Conservation (phyloP, 1,284 basidiomycete species). For the Ustilago sp. region DNA sequence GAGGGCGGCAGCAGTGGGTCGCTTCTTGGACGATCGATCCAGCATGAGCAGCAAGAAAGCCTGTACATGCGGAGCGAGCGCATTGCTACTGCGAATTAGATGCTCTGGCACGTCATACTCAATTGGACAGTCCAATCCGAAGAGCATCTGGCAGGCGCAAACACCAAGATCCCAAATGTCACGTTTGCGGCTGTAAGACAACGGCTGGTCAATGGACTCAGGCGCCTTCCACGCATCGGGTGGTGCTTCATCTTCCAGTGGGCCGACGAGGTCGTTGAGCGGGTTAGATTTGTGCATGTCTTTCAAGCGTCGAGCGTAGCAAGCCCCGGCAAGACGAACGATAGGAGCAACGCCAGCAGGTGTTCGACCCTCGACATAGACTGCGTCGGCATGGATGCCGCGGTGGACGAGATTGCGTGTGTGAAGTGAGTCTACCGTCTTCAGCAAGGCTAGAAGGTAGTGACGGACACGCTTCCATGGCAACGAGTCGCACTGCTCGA, state of each 20-base stretch:
- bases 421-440: conserved; percentile 62
- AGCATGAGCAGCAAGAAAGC: conserved; percentile 56
- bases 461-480: conserved; percentile 57
- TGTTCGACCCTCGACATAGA: conserved; percentile 42
- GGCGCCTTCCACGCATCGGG: conserved; percentile 63
- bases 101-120: conserved; percentile 54
- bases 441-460: conserved; percentile 54
- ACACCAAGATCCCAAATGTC: conserved; percentile 68
- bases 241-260: conserved; percentile 20
- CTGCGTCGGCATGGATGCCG: conserved; percentile 41
- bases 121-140: conserved; percentile 52
- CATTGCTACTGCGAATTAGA: conserved; percentile 29
- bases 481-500: conserved; percentile 55
- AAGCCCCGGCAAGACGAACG: conserved; percentile 45
- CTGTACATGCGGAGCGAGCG: conserved; percentile 40
- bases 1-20: conserved; percentile 49
- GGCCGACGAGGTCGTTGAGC: conserved; percentile 42
- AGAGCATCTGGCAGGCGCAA: conserved; percentile 64
- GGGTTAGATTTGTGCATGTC: conserved; percentile 65
- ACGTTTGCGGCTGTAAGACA: conserved; percentile 60
- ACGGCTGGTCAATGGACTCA: conserved; percentile 58
- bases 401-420: conserved; percentile 60
- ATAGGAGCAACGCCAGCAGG: conserved; percentile 10
- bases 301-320: conserved; percentile 54
- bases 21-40: conserved; percentile 54